Evolutionary conservation across 306 rosid species (phyloP), one percentile per base, ranked within the genome.

Genomic region (Echinosophora koreensis): DNA sequence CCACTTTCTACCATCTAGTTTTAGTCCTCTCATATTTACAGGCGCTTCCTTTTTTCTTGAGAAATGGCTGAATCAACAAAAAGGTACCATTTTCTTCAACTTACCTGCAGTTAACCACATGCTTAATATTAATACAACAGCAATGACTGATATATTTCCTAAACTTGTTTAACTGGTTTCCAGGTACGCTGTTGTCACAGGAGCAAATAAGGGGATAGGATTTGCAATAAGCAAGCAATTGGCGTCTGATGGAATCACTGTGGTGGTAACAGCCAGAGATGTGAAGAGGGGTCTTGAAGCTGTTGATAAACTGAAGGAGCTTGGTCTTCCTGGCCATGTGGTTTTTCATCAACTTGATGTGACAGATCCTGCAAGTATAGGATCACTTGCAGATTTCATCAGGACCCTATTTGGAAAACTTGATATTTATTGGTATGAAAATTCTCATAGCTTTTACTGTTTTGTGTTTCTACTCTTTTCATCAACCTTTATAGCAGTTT

Each of bases 281-380:
- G 60, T 69, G 59, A 77, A 55, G 4, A 77, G 50, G 57, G 86
- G 86, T 57, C 59, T 70, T 37, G 66, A 77, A 64, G 82, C 82
- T 55, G 42, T 63, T 56, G 57, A 77, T 3, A 82, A 82, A 35
- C 47, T 81, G 3, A 46, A 65, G 27, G n/a, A 72, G 1, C 71
- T 77, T 77, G 74, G 57, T 71, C 52, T 64, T 0, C 7, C 69
- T 70, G 70, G 55, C 13, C 78, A 4, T 10, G 66, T 77, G 11
- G 0, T 77, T 66, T 82, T 82, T 56, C 82, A 77, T 66, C 76
- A 71, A 68, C 86, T 77, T 66, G 86, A 82, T 82, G 72, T 82
- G 32, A 46, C 78, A 3, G 77, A 84, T 13, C 55, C 50, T 27
- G 69, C 64, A 27, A 67, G 85, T 64, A 77, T 77, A 3, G 32